Base-by-base conservation (phyloP, 2,329 filamentous ascomycete species). In the Drechslera avenae region DNA sequence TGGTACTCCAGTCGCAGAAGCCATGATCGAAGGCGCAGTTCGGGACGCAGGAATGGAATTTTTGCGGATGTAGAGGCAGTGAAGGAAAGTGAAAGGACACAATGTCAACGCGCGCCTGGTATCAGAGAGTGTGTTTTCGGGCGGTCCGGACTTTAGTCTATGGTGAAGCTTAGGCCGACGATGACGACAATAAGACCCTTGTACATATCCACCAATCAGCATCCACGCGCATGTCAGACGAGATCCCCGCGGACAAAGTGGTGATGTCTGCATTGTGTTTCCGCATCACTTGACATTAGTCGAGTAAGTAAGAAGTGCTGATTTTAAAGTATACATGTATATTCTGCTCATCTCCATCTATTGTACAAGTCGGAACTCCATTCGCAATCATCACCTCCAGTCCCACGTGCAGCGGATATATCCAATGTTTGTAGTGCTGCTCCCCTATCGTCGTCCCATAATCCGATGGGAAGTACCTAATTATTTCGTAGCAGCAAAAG, bases 1-100 rank as follows among this genome's bases (percentile, higher is more conserved):
- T 18, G 87, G 86, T 50, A 88, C 82, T 46, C 85, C 86, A 30
- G 86, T 87, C 46, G 85, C 81, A 54, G 86, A 89, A 26, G 87
- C 82, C 88, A 91, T 91, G 35, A 8, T 57, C 37, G 34, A 30
- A 19, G 31, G n/a, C 23, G 26, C 1, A 39, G 26, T 44, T 18
- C 14, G 21, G 16, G 16, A 13, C 12, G 31, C 26, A 2, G 16
- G 23, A 28, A 37, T 18, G 5, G 12, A 35, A n/a, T n/a, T 26
- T 4, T n/a, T 3, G 19, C 13, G 8, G 18, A 14, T 16, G 13
- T 10, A 19, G 6, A 30, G 1, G 19, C 13, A 5, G 3, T 2
- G 18, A 13, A n/a, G 33, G 26, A 14, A 14, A 14, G 5, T 33
- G 28, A 16, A 28, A 37, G 14, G 32, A 16, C 12, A 18, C 21